phyloP scores from a whole-genome alignment of 352 stramenopile species.

The Pythium plurisporium region DNA sequence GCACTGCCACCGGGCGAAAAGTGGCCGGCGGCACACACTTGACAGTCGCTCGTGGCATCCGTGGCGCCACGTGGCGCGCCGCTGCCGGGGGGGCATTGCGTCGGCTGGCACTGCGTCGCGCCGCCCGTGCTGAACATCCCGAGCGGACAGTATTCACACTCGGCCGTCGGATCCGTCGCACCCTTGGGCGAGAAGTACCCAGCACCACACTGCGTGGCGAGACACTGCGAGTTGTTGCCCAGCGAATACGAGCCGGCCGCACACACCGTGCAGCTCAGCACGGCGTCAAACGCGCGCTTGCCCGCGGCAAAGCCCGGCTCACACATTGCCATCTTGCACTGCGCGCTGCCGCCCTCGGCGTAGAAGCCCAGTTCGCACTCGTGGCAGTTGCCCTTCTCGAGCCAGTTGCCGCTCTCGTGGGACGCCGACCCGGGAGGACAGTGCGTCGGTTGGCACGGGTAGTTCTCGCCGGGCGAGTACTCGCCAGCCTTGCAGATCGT shows the following conservation, averaged over 20 bases:
- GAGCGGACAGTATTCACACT: constrained; percentile 34
- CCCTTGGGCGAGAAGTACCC: constrained; percentile 38
- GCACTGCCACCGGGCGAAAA: constrained; percentile 33
- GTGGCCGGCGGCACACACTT: constrained; percentile 27
- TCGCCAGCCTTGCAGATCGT: constrained; percentile 34
- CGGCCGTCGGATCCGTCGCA: constrained; percentile 16
- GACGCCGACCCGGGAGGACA: constrained; percentile 33
- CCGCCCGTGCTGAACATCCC: constrained; percentile 36
- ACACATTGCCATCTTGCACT: constrained; percentile 36
- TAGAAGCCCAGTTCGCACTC: constrained; percentile 35
- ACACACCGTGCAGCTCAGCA: constrained; percentile 32
- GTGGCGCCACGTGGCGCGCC: constrained; percentile 27
- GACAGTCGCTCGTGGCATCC: constrained; percentile 21
- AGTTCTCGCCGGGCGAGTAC: constrained; percentile 45
- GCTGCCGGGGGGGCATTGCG: constrained; percentile 30
- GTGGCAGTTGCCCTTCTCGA: constrained; percentile 46
- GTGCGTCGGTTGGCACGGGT: constrained; percentile 31
- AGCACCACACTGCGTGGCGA: constrained; percentile 25
- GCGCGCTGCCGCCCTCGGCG: constrained; percentile 27
- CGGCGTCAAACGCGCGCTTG: constrained; percentile 22
- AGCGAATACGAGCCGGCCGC: constrained; percentile 31
- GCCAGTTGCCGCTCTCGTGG: constrained; percentile 24
- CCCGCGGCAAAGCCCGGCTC: constrained; percentile 35
- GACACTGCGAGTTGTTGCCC: constrained; percentile 33
- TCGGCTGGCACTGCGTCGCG: constrained; percentile 30